Percentiles rank a stretch among this genome's conserved stretches.
These are phyloP conservation scores for Raffaelea ambrosiae DNA, from an alignment of 2,329 filamentous ascomycete genomes.

Conservation along the genomic window DNA sequence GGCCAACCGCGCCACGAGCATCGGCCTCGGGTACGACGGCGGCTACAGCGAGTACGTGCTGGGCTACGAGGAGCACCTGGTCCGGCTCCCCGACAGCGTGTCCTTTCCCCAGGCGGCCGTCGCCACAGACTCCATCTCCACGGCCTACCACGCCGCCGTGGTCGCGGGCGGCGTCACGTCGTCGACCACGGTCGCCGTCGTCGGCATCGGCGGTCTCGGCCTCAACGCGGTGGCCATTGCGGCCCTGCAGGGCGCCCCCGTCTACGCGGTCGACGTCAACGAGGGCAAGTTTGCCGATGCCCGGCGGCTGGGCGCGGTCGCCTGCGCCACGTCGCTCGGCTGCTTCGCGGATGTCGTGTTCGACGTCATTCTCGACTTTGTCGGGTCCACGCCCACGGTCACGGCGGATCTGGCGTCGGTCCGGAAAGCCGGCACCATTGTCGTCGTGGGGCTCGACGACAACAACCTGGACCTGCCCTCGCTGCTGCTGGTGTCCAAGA, in stretches of 20 bases:
- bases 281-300: constrained; percentile 5
- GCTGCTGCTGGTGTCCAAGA: neutral
- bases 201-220: neutral
- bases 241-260: neutral
- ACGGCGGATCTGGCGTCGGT: neutral
- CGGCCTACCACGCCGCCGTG: neutral
- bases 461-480: neutral
- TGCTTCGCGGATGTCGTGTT: neutral
- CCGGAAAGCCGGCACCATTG: neutral
- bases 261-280: constrained; percentile 2
- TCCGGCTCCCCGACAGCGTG: neutral
- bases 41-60: neutral
- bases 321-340: neutral
- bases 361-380: neutral
- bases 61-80: neutral
- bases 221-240: neutral
- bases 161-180: neutral
- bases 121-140: neutral
- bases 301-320: constrained; percentile 1
- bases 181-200: neutral
- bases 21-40: neutral
- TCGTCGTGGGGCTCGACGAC: neutral
- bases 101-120: neutral
- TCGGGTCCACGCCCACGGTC: neutral
- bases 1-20: neutral